Evolutionary conservation across 2,329 filamentous ascomycete genomes (phyloP), one percentile per base, ranked within the genome.

Genomic region (Parastagonospora avenae): DNA sequence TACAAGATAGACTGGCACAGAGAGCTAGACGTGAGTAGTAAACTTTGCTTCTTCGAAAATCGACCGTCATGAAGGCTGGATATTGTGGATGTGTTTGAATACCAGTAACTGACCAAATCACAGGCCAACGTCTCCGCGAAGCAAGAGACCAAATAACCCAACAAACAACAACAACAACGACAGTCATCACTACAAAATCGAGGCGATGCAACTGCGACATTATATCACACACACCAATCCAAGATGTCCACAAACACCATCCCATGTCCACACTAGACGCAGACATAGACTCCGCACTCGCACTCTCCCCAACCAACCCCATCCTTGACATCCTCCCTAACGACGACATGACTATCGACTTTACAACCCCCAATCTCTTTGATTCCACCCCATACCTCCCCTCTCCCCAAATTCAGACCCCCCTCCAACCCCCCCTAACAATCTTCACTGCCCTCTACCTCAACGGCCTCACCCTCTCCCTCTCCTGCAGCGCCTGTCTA

Each of bases 1-100:
- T 75, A n/a, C 73, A 75, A 57, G 73, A 76, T 56, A 62, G 72
- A 38, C 52, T 75, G 36, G 74, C 74, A 19, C 72, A 76, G 52
- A 59, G 73, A 60, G 72, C 72, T 16, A 61, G 72, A 59, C 54
- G 72, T 74, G 61, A 57, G 64, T 60, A 11, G 31, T 10, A 16
- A 16, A 19, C 6, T 16, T 38, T 38, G 14, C 15, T 7, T 7
- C 10, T 16, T 11, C 19, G 8, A 8, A 11, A 12, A 2, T n/a
- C 2, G 32, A n/a, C 15, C 5, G 8, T 11, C 14, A 29, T 35
- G 12, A n/a, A 35, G 32, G 32, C 15, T 12, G 11, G 15, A n/a
- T n/a, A n/a, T 11, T 14, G 15, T 19, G 7, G 3, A 9, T 38
- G n/a, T 11, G 19, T 38, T 4, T 36, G 11, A 24, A 10, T 10